Base-by-base conservation (phyloP, 2,329 filamentous ascomycete genomes). In the Fusarium xyrophilum region DNA sequence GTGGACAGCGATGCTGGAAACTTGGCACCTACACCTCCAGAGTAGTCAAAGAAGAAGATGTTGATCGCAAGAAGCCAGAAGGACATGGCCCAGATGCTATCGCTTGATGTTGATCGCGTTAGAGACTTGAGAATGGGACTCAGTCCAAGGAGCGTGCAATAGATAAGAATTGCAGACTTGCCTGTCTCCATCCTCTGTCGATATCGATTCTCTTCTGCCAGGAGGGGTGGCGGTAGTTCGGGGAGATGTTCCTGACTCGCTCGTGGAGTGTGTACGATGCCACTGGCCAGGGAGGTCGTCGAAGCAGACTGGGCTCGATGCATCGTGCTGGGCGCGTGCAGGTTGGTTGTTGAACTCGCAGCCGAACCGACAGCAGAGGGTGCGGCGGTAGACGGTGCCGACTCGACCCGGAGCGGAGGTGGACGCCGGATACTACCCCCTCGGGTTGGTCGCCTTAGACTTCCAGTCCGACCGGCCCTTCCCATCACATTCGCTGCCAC, bases 11-110 rank as follows among this genome's bases (percentile, higher is more conserved):
- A 90, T 13, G 90, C 89, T 1, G 90, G 90, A 71, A 92, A 90
- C 71, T 89, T 91, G 62, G 78, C 80, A 27, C 83, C 83, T 25
- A 88, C 80, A 35, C 87, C 86, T 40, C 92, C 91, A 14, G 93
- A 92, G 79, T 99, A 99, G 83, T 99, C 96, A 76, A 97, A 98
- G 78, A 96, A 97, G 80, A 97, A 96, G 65, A 98, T 93, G 78
- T 99, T 99, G 80, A 97, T 95, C 74, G 92, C 88, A 67, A 99
- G 88, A 44, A 99, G 85, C 89, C 93, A 96, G 75, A 93, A 94
- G 52, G 93, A 96, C 83, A 99, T 91, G 60, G 96, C 93, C 96
- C 96, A 99, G 77, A 99, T 99, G 43, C 91, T 96, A 83, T 99
- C 96, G 58, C 88, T 91, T 11, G 93, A 95, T 7, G 95, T 98